These are phyloP conservation scores for Paraleonurus japonicus DNA, from an alignment of 257 asterid species.

Conservation along the genomic window DNA sequence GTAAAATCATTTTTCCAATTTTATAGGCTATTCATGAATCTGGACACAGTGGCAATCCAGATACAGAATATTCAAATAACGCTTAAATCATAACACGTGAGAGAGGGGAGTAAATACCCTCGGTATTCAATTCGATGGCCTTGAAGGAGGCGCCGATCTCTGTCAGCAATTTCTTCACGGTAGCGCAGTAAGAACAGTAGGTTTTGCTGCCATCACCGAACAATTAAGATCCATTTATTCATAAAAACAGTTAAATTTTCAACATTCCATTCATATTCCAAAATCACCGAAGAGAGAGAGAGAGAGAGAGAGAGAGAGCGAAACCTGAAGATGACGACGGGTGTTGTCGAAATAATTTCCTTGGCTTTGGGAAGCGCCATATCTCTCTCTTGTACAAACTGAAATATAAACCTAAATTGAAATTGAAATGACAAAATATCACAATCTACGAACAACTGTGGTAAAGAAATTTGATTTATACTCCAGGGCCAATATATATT, in stretches of 20 bases:
- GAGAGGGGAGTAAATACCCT: slow-evolving; percentile 43
- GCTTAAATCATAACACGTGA: neutral
- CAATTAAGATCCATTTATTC: slow-evolving; percentile 8
- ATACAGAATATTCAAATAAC: neutral
- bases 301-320: slow-evolving; percentile 6
- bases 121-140: slow-evolving; percentile 65
- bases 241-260: neutral
- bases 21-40: neutral
- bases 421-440: neutral
- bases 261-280: neutral
- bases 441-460: neutral
- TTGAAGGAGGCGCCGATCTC: slow-evolving; percentile 70
- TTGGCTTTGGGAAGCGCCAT: slow-evolving; percentile 83
- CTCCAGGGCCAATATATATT: neutral
- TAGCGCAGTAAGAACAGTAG: slow-evolving; percentile 68
- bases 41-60: neutral
- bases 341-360: slow-evolving; percentile 59
- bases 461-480: neutral
- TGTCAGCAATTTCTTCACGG: slow-evolving; percentile 72
- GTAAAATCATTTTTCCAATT: neutral
- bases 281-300: neutral
- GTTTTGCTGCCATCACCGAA: slow-evolving; percentile 59
- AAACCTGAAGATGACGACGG: slow-evolving; percentile 88
- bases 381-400: neutral
- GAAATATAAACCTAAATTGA: neutral